phyloP scores from a whole-genome alignment of 169 alveolate species.

The Ichthyophthirius multifiliis region DNA sequence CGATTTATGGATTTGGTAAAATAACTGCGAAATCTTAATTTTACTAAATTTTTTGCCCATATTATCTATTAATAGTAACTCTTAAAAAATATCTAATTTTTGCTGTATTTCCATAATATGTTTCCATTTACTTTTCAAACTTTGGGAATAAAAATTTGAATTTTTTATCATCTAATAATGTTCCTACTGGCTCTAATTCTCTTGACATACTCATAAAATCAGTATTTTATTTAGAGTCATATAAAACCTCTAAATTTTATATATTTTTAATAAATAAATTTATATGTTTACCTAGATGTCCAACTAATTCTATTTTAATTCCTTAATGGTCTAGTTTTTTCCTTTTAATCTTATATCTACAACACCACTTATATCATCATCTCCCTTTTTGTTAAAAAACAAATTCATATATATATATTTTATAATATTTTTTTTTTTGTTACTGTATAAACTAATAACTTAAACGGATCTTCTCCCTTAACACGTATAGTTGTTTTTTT shows the following conservation, averaged over 20 bases:
- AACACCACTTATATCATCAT: constrained; percentile 75
- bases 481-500: constrained; percentile 23
- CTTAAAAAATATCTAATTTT: constrained; percentile 92
- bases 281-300: constrained; percentile 88
- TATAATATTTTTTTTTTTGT: background rate
- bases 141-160: constrained; percentile 90
- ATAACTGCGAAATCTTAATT: constrained; percentile 95
- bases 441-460: constrained; percentile 30
- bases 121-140: constrained; percentile 97
- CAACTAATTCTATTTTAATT: constrained; percentile 95
- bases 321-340: constrained; percentile 97
- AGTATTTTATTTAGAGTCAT: constrained; percentile 89
- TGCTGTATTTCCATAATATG: constrained; percentile 94
- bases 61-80: constrained; percentile 91
- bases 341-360: constrained; percentile 75
- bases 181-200: constrained; percentile 98
- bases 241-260: constrained; percentile 77
- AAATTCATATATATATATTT: background rate
- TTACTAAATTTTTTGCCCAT: constrained; percentile 84
- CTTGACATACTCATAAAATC: constrained; percentile 95
- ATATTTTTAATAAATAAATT: background rate
- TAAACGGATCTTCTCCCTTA: constrained; percentile 11
- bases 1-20: constrained; percentile 24
- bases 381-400: constrained; percentile 42
- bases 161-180: constrained; percentile 49